Percentiles rank a stretch among this genome's conserved stretches.
phyloP scores from a whole-genome alignment of 2,329 filamentous ascomycete species.

The Coniochaeta hoffmannii region DNA sequence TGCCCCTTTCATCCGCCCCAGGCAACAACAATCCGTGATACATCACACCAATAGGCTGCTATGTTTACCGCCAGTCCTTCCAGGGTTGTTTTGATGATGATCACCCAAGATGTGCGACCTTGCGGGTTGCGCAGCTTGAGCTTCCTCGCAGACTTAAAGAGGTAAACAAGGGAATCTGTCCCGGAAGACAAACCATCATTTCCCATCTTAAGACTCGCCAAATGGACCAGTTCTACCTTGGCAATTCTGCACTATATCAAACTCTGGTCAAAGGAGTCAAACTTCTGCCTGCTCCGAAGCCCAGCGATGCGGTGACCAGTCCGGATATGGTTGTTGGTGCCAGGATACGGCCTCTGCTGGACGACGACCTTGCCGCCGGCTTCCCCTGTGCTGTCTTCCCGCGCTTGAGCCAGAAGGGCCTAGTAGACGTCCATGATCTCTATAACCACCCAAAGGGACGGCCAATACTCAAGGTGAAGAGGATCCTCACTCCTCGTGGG shows the following conservation, averaged over 20 bases:
- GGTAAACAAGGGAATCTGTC: no score
- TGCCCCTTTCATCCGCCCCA: no score
- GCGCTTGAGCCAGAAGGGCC: slow-evolving; percentile 13
- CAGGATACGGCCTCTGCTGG: slow-evolving; percentile 27
- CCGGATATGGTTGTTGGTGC: slow-evolving; percentile 26
- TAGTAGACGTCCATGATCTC: slow-evolving; percentile 30
- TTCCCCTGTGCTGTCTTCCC: slow-evolving; percentile 19
- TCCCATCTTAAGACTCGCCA: background rate
- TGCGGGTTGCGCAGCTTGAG: no score
- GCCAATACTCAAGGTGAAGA: slow-evolving; percentile 21
- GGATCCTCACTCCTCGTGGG: background rate
- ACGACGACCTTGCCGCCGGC: slow-evolving; percentile 23
- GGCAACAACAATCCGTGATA: no score
- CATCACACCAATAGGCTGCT: no score
- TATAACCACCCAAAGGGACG: slow-evolving; percentile 22
- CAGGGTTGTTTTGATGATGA: no score
- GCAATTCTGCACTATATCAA: background rate
- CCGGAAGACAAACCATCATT: no score
- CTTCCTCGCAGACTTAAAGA: no score
- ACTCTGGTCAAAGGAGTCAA: slow-evolving; percentile 4
- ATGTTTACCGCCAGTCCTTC: no score
- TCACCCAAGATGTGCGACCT: no score
- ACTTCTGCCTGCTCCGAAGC: background rate
- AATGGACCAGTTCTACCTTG: slow-evolving; percentile 7
- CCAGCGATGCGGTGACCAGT: slow-evolving; percentile 1